A percentile compares a stretch with the other conserved stretches of the same genome.
Conservation (phyloP, 805 yeast genomes). For the Diddensiella caesifluorescens region DNA sequence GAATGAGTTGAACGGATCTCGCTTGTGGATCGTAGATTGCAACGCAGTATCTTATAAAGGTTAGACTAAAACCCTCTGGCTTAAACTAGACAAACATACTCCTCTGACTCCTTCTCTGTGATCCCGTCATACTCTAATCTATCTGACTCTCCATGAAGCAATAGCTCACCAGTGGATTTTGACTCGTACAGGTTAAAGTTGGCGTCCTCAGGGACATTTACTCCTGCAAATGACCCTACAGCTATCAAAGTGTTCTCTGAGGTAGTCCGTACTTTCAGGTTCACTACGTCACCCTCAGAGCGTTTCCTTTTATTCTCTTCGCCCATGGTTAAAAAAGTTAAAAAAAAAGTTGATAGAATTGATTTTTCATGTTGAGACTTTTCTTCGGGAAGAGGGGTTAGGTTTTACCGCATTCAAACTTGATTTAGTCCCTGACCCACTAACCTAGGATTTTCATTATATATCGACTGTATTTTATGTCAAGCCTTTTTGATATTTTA, state of each 20-base stretch:
- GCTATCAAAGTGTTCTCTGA: conserved; percentile 36
- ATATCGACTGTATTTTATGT: conserved; percentile 10
- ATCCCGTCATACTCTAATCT: conserved; percentile 67
- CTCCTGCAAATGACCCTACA: conserved; percentile 78
- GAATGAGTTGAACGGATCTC: conserved; percentile 58
- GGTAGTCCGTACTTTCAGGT: too few species aligned
- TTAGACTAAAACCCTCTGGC: background rate
- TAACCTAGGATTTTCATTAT: too few species aligned
- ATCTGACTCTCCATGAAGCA: conserved; percentile 74
- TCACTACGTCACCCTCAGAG: too few species aligned
- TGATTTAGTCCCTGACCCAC: too few species aligned
- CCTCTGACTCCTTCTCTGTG: conserved; percentile 29
- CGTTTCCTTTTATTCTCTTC: too few species aligned
- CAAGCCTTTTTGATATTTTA: conserved; percentile 53
- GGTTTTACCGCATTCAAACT: too few species aligned
- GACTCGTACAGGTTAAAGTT: conserved; percentile 59
- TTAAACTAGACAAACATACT: background rate
- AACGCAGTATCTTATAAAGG: conserved; percentile 50
- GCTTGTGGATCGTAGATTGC: conserved; percentile 73
- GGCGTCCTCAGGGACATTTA: conserved; percentile 53
- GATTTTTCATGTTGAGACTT: too few species aligned
- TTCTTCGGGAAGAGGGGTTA: too few species aligned
- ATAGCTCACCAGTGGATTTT: conserved; percentile 35
- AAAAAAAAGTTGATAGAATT: too few species aligned
- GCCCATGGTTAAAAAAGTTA: too few species aligned